Percentiles rank a stretch among this genome's conserved stretches.
Conservation (phyloP, 208 protist genomes). For the Balamuthia mandrillaris region DNA sequence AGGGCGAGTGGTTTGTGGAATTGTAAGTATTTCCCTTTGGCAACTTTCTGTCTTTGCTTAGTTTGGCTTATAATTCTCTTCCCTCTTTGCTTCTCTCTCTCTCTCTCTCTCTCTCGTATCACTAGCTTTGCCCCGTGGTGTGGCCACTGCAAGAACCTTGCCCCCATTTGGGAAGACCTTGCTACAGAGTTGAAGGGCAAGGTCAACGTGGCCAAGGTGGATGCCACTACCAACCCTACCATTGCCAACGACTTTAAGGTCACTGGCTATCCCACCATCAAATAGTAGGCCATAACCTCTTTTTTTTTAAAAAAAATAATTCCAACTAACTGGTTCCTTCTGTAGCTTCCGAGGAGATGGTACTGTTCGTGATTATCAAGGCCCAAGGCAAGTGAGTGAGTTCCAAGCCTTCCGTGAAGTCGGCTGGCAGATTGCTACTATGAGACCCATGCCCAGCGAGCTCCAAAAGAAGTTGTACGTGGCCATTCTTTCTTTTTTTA, state of each 20-base stretch:
- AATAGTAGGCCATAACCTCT: neutral
- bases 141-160: conserved; percentile 2
- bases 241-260: neutral
- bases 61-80: neutral
- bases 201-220: conserved; percentile 27
- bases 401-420: neutral
- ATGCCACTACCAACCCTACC: neutral
- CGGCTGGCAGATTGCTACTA: neutral
- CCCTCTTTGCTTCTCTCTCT: too few relatives aligned
- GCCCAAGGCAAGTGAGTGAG: neutral
- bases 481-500: too few relatives aligned
- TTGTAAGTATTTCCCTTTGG: neutral
- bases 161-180: conserved; percentile 4
- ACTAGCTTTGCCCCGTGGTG: neutral
- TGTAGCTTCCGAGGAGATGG: neutral
- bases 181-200: conserved; percentile 1
- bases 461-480: neutral
- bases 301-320: neutral
- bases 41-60: neutral
- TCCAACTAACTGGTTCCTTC: neutral
- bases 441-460: neutral
- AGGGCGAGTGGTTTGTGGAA: neutral
- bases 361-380: neutral
- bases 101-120: neutral
- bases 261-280: neutral